Conservation (phyloP, 768 basidiomycete species). For the Gyrodon lividus region DNA sequence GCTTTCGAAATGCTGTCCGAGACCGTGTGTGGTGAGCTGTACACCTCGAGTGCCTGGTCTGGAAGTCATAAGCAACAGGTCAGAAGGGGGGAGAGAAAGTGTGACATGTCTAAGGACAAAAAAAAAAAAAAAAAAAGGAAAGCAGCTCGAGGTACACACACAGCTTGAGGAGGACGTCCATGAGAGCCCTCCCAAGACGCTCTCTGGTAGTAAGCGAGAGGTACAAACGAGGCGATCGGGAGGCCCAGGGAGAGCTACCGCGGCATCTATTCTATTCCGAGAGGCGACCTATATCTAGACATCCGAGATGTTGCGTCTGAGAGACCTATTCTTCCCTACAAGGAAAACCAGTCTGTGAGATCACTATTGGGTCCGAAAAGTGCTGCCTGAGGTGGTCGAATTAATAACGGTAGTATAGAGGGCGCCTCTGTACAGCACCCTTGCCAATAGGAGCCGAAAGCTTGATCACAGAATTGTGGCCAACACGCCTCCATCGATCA, state of each 20-base stretch:
- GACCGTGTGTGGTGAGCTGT: conserved; percentile 15
- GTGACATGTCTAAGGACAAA: too few species aligned
- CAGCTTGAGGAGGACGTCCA: background rate
- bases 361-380: background rate
- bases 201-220: background rate
- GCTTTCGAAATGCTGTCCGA: conserved; percentile 21
- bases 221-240: background rate
- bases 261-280: background rate
- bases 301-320: background rate
- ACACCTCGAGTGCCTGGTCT: background rate
- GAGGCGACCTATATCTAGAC: background rate
- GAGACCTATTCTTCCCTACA: conserved; percentile 1
- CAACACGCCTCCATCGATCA: too few species aligned
- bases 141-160: too few species aligned
- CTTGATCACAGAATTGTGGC: too few species aligned
- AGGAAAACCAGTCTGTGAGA: conserved; percentile 1
- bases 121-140: too few species aligned
- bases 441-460: too few species aligned
- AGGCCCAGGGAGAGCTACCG: background rate
- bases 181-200: too few species aligned
- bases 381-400: conserved; percentile 3
- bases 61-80: background rate
- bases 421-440: too few species aligned
- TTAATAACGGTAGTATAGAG: too few species aligned
- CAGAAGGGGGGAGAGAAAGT: too few species aligned